phyloP scores from a whole-genome alignment of 371 early-diverging fungal genomes.

The Saksenaea vasiformis region DNA sequence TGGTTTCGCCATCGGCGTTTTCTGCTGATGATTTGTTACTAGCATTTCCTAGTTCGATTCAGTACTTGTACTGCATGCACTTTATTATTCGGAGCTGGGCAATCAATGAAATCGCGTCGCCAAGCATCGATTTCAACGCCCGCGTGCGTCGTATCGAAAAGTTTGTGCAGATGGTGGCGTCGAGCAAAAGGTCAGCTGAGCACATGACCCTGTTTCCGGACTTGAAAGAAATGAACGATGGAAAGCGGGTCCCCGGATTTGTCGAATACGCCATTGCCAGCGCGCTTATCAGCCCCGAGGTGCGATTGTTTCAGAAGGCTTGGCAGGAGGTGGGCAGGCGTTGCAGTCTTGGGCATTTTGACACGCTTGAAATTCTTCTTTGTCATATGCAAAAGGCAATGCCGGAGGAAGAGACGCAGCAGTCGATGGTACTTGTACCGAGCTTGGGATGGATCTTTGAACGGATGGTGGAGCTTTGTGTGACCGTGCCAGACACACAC shows the following conservation, averaged over 20 bases:
- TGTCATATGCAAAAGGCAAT: slow-evolving; percentile 1
- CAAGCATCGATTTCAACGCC: slow-evolving; percentile 46
- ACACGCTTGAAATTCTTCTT: slow-evolving; percentile 57
- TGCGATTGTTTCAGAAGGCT: slow-evolving; percentile 64
- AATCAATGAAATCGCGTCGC: slow-evolving; percentile 61
- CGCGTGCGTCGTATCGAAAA: slow-evolving; percentile 65
- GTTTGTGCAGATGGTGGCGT: slow-evolving; percentile 60
- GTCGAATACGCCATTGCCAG: slow-evolving; percentile 77
- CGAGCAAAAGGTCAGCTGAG: slow-evolving; percentile 52
- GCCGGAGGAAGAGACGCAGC: neutral
- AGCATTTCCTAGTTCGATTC: slow-evolving; percentile 71
- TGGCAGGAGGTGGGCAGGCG: slow-evolving; percentile 67
- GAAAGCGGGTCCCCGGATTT: slow-evolving; percentile 67
- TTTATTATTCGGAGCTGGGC: slow-evolving; percentile 76
- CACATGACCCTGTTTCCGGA: slow-evolving; percentile 39
- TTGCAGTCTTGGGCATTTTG: slow-evolving; percentile 52
- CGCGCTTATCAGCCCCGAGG: slow-evolving; percentile 80
- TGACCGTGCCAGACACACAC: slow-evolving; percentile 46
- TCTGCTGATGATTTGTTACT: slow-evolving; percentile 52
- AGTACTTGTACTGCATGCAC: slow-evolving; percentile 70
- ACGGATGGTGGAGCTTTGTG: slow-evolving; percentile 50
- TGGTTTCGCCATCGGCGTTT: slow-evolving; percentile 40
- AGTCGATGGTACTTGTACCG: slow-evolving; percentile 37
- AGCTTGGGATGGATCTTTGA: slow-evolving; percentile 61
- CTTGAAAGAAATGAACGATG: slow-evolving; percentile 21